These are phyloP conservation scores for Lodderomyces margitis DNA, from an alignment of 1,139 yeast genomes.

Conservation along the genomic window DNA sequence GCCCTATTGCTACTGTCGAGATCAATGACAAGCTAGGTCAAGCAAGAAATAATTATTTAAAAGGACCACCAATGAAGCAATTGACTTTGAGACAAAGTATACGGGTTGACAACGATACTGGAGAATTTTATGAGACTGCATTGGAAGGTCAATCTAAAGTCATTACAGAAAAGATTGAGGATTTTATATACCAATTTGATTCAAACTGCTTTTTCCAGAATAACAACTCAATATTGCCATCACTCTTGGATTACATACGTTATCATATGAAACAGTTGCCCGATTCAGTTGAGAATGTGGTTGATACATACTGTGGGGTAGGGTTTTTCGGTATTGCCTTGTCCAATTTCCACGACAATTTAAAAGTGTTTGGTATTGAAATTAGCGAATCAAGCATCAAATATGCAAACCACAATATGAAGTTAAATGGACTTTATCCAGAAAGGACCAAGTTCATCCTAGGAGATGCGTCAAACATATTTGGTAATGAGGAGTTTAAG, in stretches of 20 bases:
- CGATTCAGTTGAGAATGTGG: constrained; percentile 26
- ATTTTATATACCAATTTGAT: constrained; percentile 31
- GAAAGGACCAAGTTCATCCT: constrained; percentile 31
- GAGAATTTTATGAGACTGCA: constrained; percentile 28
- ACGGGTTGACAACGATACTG: constrained; percentile 30
- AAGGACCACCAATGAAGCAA: constrained; percentile 6
- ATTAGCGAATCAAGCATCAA: constrained; percentile 31
- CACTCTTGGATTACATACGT: constrained; percentile 32
- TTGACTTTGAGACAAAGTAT: constrained; percentile 34
- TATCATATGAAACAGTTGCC: constrained; percentile 20
- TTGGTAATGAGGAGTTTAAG: constrained; percentile 25
- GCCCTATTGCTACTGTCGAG: constrained; percentile 31
- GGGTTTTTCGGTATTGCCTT: constrained; percentile 46
- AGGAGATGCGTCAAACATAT: constrained; percentile 41
- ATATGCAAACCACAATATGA: constrained; percentile 41
- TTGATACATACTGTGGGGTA: constrained; percentile 48
- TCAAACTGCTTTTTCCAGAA: constrained; percentile 38
- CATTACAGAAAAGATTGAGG: constrained; percentile 32
- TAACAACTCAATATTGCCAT: constrained; percentile 35
- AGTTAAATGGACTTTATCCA: constrained; percentile 34
- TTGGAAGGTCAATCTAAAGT: constrained; percentile 24
- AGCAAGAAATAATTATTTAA: constrained; percentile 5
- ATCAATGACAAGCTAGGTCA: constrained; percentile 20
- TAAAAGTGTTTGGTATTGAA: constrained; percentile 46
- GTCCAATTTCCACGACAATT: constrained; percentile 26